Evolutionary conservation across 1,284 basidiomycete species (phyloP), one percentile per base, ranked within the genome.

Genomic region (Apiotrichum laibachii): DNA sequence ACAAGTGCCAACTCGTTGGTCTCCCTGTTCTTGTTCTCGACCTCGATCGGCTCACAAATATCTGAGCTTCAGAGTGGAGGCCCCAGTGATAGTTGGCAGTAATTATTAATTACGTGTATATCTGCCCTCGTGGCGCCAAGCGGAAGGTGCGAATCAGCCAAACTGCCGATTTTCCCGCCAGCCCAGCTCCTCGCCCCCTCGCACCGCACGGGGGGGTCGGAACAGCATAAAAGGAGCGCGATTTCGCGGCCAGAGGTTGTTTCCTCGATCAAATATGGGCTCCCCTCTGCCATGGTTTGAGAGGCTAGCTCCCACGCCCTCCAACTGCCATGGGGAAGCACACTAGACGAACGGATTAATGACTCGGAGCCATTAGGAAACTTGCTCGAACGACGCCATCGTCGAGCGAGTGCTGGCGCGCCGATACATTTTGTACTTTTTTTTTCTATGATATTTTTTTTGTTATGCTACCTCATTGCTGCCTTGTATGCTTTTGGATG

Each of bases 281-380:
- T 55, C 58, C 56, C 60, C 59, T 64, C 71, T 73, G 70, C 67
- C 68, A 67, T 63, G 40, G 49, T 50, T 40, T 31, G 48, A 42
- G 47, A 26, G 62, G 44, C 42, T 39, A 22, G 31, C 33, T 33
- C 45, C 54, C 34, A 59, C 57, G 55, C 42, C 39, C 45, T 34
- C 44, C 44, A 21, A 40, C 52, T 53, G 62, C 62, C 62, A 52
- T 37, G 56, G 54, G 47, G 58, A 62, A 51, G 61, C 65, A 67
- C 69, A 73, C 73, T 74, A 76, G 72, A 76, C 73, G 73, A 50
- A 74, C 72, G 73, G 73, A 76, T 73, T 76, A 76, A 69, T 73
- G 73, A 63, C 73, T 76, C 73, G 71, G 70, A 62, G 67, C 64
- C 69, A 59, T 69, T 76, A 76, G 73, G 73, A 76, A 76, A 72